Percentiles rank a stretch among this genome's conserved stretches.
Evolutionary conservation across 441 rosid species (phyloP).

Genomic region (Aleurites moluccanus): DNA sequence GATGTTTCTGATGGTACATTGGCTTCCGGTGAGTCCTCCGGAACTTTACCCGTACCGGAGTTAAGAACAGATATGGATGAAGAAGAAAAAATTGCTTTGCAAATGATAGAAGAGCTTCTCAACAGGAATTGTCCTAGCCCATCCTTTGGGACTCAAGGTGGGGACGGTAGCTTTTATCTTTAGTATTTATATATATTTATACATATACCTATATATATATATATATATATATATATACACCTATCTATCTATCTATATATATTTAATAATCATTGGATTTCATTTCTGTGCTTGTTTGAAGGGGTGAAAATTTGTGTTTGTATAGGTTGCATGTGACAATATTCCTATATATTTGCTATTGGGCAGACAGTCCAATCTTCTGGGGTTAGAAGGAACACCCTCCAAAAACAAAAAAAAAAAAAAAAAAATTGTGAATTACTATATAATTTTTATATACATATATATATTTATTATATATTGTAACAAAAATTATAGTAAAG

Average conservation of each 20-base stretch:
- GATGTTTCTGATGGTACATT: constrained; percentile 15
- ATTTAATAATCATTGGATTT: not conserved
- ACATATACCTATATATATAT: not conserved
- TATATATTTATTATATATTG: too few species aligned
- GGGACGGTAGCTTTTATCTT: not conserved
- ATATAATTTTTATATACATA: too few species aligned
- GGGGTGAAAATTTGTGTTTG: not conserved
- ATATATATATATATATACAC: too few species aligned
- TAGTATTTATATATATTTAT: not conserved
- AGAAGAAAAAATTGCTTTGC: constrained; percentile 70
- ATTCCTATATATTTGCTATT: not conserved
- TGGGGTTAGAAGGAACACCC: not conserved
- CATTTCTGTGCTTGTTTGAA: not conserved
- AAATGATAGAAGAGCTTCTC: constrained; percentile 91
- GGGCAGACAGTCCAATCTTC: not conserved
- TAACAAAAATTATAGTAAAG: too few species aligned
- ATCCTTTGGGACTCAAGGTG: constrained; percentile 24
- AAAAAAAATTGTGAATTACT: too few species aligned
- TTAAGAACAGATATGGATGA: constrained; percentile 40
- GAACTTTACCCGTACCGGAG: constrained; percentile 16
- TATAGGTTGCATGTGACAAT: not conserved
- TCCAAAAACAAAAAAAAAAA: not conserved
- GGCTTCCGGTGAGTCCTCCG: constrained; percentile 16
- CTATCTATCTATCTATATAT: too few species aligned
- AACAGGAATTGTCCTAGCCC: constrained; percentile 55